These are phyloP conservation scores for Cyclotella atomus DNA, from an alignment of 108 stramenopile species.

Conservation along the genomic window DNA sequence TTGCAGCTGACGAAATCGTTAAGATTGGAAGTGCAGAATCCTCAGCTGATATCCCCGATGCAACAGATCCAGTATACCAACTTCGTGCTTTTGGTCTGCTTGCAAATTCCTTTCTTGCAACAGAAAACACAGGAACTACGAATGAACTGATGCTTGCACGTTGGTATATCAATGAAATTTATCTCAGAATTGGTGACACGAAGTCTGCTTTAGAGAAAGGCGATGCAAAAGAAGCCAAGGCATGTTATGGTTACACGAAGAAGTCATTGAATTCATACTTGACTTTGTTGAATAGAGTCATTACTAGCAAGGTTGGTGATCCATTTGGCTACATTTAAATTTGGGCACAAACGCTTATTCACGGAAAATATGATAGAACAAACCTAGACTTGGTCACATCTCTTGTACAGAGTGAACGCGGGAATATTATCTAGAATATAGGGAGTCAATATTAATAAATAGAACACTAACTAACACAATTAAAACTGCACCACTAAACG, in stretches of 20 bases:
- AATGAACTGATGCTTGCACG: conserved; percentile 81
- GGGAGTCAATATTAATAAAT: too few species aligned
- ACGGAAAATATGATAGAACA: too few species aligned
- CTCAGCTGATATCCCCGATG: conserved; percentile 39
- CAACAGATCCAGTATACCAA: conserved; percentile 55
- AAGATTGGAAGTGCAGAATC: conserved; percentile 23
- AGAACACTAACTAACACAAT: too few species aligned
- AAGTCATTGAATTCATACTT: conserved; percentile 76
- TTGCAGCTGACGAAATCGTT: conserved; percentile 43
- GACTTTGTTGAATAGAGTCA: conserved; percentile 71
- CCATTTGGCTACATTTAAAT: conserved; percentile 50
- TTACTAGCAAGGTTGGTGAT: conserved; percentile 77
- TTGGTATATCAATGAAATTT: conserved; percentile 86
- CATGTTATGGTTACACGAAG: conserved; percentile 28
- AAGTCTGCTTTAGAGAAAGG: conserved; percentile 52
- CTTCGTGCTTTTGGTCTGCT: conserved; percentile 79
- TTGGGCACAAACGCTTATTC: background rate
- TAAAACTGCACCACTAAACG: background rate
- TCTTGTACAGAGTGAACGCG: background rate
- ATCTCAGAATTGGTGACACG: conserved; percentile 67
- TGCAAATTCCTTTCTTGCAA: conserved; percentile 76
- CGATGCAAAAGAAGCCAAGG: conserved; percentile 44
- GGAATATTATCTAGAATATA: too few species aligned
- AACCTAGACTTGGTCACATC: too few species aligned
- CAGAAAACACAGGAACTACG: conserved; percentile 79